Conservation (phyloP, 495 filamentous ascomycete species). For the Xylaria nigripes region DNA sequence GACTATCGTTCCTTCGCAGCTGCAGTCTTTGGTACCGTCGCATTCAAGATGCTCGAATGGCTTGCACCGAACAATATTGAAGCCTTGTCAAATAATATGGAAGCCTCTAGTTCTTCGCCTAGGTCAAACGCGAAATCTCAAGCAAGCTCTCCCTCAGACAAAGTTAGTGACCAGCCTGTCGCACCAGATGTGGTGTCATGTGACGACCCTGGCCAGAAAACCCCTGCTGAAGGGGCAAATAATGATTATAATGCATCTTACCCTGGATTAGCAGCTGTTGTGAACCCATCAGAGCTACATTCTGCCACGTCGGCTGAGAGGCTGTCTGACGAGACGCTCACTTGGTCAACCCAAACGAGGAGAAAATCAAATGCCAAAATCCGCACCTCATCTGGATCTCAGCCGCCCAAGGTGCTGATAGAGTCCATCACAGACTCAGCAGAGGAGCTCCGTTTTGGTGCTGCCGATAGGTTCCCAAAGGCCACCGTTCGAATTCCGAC, state of each 20-base stretch:
- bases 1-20: constrained; percentile 82
- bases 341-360: constrained; percentile 23
- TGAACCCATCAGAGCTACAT: constrained; percentile 4
- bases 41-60: constrained; percentile 76
- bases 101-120: background rate
- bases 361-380: constrained; percentile 40
- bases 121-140: constrained; percentile 6
- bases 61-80: constrained; percentile 48
- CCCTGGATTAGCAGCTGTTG: background rate
- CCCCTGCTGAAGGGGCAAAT: background rate
- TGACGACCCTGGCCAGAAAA: background rate
- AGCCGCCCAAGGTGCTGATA: constrained; percentile 29
- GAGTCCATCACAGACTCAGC: constrained; percentile 27
- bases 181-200: background rate
- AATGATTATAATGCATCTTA: background rate
- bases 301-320: background rate
- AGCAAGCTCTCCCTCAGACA: background rate
- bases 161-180: constrained; percentile 1
- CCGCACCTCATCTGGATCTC: constrained; percentile 30
- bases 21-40: constrained; percentile 67
- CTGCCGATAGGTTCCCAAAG: constrained; percentile 33
- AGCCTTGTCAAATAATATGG: constrained; percentile 30
- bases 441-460: constrained; percentile 22
- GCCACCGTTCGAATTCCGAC: constrained; percentile 26
- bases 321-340: background rate